Evolutionary conservation across 768 basidiomycete genomes (phyloP).

Genomic region (Leccinum incarnatum): DNA sequence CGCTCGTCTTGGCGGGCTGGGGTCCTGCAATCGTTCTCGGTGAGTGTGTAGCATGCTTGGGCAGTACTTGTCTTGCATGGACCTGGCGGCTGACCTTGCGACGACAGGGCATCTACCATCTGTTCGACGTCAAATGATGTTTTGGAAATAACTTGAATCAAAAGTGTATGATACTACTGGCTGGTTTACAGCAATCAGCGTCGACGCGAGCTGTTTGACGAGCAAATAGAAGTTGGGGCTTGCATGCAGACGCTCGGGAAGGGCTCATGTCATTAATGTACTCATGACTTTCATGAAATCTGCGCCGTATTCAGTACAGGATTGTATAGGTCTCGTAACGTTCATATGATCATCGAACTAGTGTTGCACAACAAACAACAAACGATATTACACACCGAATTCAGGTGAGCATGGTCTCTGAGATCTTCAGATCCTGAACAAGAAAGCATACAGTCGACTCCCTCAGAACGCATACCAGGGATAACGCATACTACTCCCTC

Average conservation of each 20-base stretch:
- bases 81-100: neutral
- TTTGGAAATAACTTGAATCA: conserved; percentile 26
- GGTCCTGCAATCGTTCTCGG: conserved; percentile 56
- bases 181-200: neutral
- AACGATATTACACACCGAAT: no score
- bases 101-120: conserved; percentile 36
- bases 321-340: no score
- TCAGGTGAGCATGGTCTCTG: no score
- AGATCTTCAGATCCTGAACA: no score
- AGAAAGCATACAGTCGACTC: no score
- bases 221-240: neutral
- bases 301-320: no score
- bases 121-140: conserved; percentile 38
- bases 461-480: no score
- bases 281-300: neutral
- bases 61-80: neutral
- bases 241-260: neutral
- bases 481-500: no score
- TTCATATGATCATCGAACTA: no score
- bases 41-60: conserved; percentile 19
- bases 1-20: conserved; percentile 58
- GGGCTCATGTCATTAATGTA: neutral
- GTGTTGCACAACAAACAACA: no score
- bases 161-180: neutral
- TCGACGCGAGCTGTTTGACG: neutral